Base-by-base conservation (phyloP, 2,329 filamentous ascomycete genomes). In the Ceratocystis papillata region DNA sequence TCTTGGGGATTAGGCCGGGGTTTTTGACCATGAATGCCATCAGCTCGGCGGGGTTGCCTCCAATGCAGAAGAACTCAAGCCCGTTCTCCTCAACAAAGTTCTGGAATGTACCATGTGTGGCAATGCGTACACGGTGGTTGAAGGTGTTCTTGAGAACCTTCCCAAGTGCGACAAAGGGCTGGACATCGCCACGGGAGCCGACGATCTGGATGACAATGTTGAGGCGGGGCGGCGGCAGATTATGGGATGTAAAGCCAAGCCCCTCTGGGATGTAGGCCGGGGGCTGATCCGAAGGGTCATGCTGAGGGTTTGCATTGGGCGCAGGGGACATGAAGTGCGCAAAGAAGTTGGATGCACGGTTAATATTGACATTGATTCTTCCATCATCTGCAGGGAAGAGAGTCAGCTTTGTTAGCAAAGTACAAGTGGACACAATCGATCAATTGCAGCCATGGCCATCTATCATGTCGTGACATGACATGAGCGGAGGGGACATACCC, bases 21-120 rank as follows among this genome's bases (percentile, higher is more conserved):
- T 94, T 88, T 75, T 92, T 92, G 59, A 94, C 90, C 90, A 95
- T 95, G 71, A 93, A 95, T 2, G 90, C 89, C 88, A 90, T 91
- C 55, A 90, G 78, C 71, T 88, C 83, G 1, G 85, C 81, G 1
- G 88, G 88, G 72, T 91, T 87, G 2, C 87, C 88, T n/a, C 87
- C 87, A 63, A 90, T 88, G 68, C 77, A 82, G 74, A 88, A 90
- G 74, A 90, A 92, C 71, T 91, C 88, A 15, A 92, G 79, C 0
- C 81, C 86, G 72, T 86, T 85, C 64, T 88, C 83, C 68, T 85
- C 81, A 2, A 91, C 84, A 70, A 90, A 89, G 0, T 78, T 74
- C 69, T 83, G 79, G 70, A 92, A 92, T 1, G 80, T 84, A 2
- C 81, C 75, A 71, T 92, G 88, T 0, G 89, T 92, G 5, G 87